A percentile compares a stretch with the other conserved stretches of the same genome.
phyloP scores from a whole-genome alignment of 345 rosid genomes.

The Eutrema yunnanense region DNA sequence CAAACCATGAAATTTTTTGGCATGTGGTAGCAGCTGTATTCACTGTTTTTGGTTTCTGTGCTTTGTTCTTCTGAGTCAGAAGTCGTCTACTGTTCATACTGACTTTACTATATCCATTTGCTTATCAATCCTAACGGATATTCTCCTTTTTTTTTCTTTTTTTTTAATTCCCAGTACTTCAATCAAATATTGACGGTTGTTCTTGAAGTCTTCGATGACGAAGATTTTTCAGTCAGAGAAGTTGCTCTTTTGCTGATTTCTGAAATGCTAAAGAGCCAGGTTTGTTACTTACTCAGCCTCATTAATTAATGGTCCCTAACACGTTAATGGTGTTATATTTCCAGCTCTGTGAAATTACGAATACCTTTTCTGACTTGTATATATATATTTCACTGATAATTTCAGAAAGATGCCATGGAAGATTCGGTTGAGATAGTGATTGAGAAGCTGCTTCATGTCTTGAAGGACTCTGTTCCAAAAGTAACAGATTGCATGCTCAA shows the following conservation, averaged over 20 bases:
- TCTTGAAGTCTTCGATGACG: slow-evolving; percentile 84
- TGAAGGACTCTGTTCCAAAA: slow-evolving; percentile 67
- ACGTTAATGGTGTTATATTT: neutral
- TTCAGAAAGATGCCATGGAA: slow-evolving; percentile 82
- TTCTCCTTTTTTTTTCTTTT: neutral
- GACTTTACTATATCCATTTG: slow-evolving; percentile 5
- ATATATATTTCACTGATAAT: slow-evolving; percentile 18
- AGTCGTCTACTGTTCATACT: neutral
- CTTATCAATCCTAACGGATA: slow-evolving; percentile 5
- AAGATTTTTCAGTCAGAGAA: slow-evolving; percentile 67
- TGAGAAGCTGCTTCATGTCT: slow-evolving; percentile 84
- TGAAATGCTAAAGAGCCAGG: slow-evolving; percentile 93
- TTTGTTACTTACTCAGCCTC: slow-evolving; percentile 22
- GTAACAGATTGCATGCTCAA: slow-evolving; percentile 34
- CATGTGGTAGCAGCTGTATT: neutral
- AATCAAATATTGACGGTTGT: slow-evolving; percentile 95
- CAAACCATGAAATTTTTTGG: neutral
- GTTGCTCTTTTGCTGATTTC: slow-evolving; percentile 64
- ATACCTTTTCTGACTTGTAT: slow-evolving; percentile 14
- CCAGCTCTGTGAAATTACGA: neutral
- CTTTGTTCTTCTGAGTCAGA: neutral
- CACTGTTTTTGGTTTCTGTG: neutral
- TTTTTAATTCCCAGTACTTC: slow-evolving; percentile 65
- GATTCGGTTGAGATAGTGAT: slow-evolving; percentile 89
- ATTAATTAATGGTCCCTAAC: neutral